Evolutionary conservation across 345 rosid genomes (phyloP).

Genomic region (Salix suchowensis): DNA sequence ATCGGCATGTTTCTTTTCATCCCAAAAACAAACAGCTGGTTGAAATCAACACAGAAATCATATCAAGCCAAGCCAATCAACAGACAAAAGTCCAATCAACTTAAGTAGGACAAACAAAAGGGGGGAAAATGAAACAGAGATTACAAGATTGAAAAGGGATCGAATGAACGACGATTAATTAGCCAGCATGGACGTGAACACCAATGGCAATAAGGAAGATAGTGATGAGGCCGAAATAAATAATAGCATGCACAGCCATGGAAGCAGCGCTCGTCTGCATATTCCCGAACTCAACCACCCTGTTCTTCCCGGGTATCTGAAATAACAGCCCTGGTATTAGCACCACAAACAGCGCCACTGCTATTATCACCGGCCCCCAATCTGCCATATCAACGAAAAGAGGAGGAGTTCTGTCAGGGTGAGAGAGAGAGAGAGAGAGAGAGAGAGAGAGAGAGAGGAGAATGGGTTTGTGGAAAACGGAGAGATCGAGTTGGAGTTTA

Average conservation of each 20-base stretch:
- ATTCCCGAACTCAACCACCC: slow-evolving; percentile 51
- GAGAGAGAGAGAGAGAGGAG: not conserved
- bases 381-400: slow-evolving; percentile 33
- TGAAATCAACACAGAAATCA: not conserved
- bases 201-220: slow-evolving; percentile 51
- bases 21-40: not conserved
- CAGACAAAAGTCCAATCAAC: not conserved
- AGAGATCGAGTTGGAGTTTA: not conserved
- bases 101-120: not conserved
- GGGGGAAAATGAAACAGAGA: not conserved
- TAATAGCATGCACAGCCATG: slow-evolving; percentile 44
- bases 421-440: not conserved
- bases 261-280: slow-evolving; percentile 56
- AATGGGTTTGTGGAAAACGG: not conserved
- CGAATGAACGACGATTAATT: not conserved
- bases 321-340: slow-evolving; percentile 47
- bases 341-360: slow-evolving; percentile 50
- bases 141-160: not conserved
- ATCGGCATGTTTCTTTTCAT: not conserved
- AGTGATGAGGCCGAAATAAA: slow-evolving; percentile 52
- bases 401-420: not conserved
- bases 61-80: not conserved
- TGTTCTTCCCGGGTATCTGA: slow-evolving; percentile 44
- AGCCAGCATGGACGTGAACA: slow-evolving; percentile 45
- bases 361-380: slow-evolving; percentile 54